These are phyloP conservation scores for Glycine tomentella DNA, from an alignment of 306 rosid species.

Conservation along the genomic window DNA sequence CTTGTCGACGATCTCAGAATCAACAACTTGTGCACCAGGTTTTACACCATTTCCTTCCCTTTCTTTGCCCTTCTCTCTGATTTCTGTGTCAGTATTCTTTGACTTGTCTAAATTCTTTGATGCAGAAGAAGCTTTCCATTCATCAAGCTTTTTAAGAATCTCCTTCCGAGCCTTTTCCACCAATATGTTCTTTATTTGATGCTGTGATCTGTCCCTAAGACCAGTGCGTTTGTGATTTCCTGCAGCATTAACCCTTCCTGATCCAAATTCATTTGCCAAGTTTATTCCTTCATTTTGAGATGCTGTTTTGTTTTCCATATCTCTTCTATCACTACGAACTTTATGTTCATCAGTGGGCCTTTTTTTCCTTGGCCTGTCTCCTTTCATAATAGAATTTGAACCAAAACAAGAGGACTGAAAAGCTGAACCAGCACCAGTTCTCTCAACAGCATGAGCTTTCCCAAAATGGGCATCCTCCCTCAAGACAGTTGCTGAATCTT, in stretches of 20 bases:
- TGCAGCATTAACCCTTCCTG: conserved; percentile 51
- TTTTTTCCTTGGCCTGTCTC: conserved; percentile 54
- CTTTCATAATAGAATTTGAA: conserved; percentile 51
- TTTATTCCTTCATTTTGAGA: conserved; percentile 48
- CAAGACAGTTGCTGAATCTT: conserved; percentile 43
- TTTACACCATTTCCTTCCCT: conserved; percentile 48
- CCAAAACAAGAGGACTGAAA: conserved; percentile 44
- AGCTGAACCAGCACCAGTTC: conserved; percentile 50
- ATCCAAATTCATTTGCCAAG: conserved; percentile 48
- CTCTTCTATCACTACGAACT: conserved; percentile 37
- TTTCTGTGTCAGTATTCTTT: conserved; percentile 40
- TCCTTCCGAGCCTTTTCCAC: conserved; percentile 62
- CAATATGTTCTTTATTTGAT: conserved; percentile 58
- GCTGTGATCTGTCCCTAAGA: conserved; percentile 54
- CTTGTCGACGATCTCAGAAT: conserved; percentile 38
- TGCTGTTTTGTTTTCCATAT: conserved; percentile 40
- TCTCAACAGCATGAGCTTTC: conserved; percentile 45
- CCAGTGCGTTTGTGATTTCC: conserved; percentile 48
- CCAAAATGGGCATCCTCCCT: conserved; percentile 44
- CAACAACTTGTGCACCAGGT: conserved; percentile 41
- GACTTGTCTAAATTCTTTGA: conserved; percentile 45
- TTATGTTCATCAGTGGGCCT: conserved; percentile 42
- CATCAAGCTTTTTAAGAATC: conserved; percentile 65
- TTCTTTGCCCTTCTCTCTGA: conserved; percentile 47
- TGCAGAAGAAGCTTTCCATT: conserved; percentile 48